Base-by-base conservation (phyloP, 164 flowering plant genomes). In the Platanus orientalis region DNA sequence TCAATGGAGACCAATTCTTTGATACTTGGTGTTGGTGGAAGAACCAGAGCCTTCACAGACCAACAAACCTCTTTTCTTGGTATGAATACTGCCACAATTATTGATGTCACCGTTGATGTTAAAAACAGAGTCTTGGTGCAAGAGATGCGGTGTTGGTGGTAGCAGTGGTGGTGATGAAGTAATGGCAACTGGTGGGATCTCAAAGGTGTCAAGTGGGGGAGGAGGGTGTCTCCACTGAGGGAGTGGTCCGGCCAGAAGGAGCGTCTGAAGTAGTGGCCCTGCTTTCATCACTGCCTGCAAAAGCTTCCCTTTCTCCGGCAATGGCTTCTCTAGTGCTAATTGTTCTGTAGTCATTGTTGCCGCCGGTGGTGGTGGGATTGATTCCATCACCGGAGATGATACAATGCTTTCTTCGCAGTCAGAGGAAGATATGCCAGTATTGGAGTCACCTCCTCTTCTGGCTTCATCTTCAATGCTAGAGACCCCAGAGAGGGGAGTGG, bases 151-250 rank as follows among this genome's bases (percentile, higher is more conserved):
- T 20, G 49, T 36, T 14, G 68, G 74, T 7, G 73, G n/a, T n/a
- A n/a, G 65, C 9, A 84, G 49, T 45, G 49, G 49, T 16, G 49
- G 49, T 45, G 49, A 19, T 13, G 49, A 72, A 47, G 87, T 83
- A 57, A 88, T 80, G 54, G 81, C 62, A 49, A 90, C 91, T 2
- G 97, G 92, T 25, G 98, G 98, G 71, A 90, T 90, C 69, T 87
- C 86, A 30, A 80, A 78, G 58, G 87, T 70, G 55, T 85, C 87
- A 2, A 93, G 76, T 28, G 85, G 96, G 14, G 97, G 98, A 16
- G 98, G 98, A 21, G 97, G 98, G 75, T 86, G 89, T 68, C 87
- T 79, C 98, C 98, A 93, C 73, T 86, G 87, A 14, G 98, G 98
- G 3, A 93, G 83, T 1, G 94, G 92, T 27, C 98, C 98, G 7